Evolutionary conservation across 1,284 basidiomycete species (phyloP).

Genomic region (Tilletia caries): DNA sequence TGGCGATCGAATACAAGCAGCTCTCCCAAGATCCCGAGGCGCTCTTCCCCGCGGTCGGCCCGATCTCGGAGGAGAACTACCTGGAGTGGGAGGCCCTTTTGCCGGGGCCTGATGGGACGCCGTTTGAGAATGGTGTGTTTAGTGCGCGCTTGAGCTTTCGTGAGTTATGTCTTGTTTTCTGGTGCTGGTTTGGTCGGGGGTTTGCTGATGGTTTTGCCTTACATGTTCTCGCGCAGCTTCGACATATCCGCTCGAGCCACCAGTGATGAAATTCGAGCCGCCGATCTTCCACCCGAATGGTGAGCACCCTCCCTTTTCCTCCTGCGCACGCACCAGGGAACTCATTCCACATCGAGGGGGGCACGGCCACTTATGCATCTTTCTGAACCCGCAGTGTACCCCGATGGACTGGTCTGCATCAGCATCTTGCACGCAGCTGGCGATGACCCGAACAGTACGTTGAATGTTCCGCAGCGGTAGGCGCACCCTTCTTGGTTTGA

Average conservation of each 20-base stretch:
- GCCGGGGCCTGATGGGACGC: slow-evolving; percentile 92
- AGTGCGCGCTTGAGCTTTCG: slow-evolving; percentile 84
- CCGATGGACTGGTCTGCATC: slow-evolving; percentile 94
- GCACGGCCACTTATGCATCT: too few species aligned
- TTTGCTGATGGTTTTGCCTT: neutral
- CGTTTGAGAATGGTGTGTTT: slow-evolving; percentile 97
- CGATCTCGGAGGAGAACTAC: slow-evolving; percentile 89
- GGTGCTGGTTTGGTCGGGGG: neutral
- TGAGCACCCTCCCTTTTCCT: too few species aligned
- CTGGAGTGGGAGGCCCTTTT: slow-evolving; percentile 98
- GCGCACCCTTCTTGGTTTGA: neutral
- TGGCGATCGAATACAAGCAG: slow-evolving; percentile 54
- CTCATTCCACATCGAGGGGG: too few species aligned
- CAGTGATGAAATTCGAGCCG: slow-evolving; percentile 87
- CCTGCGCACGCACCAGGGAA: too few species aligned
- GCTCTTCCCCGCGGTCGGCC: slow-evolving; percentile 61
- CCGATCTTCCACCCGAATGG: slow-evolving; percentile 97
- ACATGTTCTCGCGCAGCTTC: slow-evolving; percentile 25
- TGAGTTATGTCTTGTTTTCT: slow-evolving; percentile 58
- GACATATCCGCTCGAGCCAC: slow-evolving; percentile 52
- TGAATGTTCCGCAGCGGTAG: slow-evolving; percentile 17
- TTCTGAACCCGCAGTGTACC: slow-evolving; percentile 79
- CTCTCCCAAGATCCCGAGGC: slow-evolving; percentile 48
- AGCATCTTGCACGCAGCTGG: slow-evolving; percentile 96
- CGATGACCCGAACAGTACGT: slow-evolving; percentile 66